Conservation (phyloP, 2,329 filamentous ascomycete species). For the Penicillium verrucosum region DNA sequence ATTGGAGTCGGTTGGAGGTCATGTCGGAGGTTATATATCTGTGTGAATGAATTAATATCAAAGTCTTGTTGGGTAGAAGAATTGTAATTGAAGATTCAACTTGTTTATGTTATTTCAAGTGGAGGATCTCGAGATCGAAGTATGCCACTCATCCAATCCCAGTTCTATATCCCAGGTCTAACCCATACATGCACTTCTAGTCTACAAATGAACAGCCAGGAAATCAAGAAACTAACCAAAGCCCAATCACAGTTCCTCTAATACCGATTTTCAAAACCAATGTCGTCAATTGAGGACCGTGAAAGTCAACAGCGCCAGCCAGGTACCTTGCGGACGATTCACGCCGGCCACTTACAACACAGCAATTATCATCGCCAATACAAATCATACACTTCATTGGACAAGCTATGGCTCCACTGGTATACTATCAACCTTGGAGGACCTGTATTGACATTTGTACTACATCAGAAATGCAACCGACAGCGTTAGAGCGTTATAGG, state of each 20-base stretch:
- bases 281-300: slow-evolving; percentile 21
- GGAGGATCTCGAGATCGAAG: too few species aligned
- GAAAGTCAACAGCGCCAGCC: slow-evolving; percentile 12
- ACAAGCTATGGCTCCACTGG: not conserved
- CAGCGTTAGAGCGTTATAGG: not conserved
- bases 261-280: slow-evolving; percentile 7
- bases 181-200: not conserved
- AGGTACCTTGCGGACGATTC: slow-evolving; percentile 23
- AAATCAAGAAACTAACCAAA: not conserved
- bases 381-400: slow-evolving; percentile 9
- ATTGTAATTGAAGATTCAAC: not conserved
- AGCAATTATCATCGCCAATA: slow-evolving; percentile 18
- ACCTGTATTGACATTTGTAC: slow-evolving; percentile 10
- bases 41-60: not conserved
- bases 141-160: not conserved
- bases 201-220: not conserved
- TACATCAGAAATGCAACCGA: slow-evolving; percentile 4
- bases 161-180: not conserved
- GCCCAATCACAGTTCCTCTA: not conserved
- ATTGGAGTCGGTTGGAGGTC: not conserved
- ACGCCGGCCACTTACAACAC: slow-evolving; percentile 14
- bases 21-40: not conserved
- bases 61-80: too few species aligned
- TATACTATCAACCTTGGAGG: slow-evolving; percentile 11
- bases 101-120: too few species aligned